These are phyloP conservation scores for Aschersonia sp. DNA, from an alignment of 2,329 filamentous ascomycete species.

Conservation along the genomic window DNA sequence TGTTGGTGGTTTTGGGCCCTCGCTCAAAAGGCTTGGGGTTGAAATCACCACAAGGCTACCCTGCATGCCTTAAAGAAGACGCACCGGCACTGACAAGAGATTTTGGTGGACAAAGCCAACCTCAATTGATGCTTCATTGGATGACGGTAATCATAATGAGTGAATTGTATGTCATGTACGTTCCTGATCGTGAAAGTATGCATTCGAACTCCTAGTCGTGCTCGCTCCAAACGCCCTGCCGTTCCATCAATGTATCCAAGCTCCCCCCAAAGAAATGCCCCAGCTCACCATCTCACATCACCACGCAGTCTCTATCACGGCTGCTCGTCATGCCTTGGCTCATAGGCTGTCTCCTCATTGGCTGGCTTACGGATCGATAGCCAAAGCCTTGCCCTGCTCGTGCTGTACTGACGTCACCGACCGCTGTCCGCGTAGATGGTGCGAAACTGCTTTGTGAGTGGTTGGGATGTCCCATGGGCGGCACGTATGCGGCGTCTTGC, in stretches of 20 bases:
- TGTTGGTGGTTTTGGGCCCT: no score
- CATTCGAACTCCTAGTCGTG: not conserved
- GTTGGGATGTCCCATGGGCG: conserved; percentile 34
- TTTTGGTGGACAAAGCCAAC: no score
- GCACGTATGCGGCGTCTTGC: conserved; percentile 34
- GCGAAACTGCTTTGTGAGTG: conserved; percentile 25
- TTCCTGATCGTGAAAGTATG: not conserved
- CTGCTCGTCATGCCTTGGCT: conserved; percentile 5
- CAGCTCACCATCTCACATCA: conserved; percentile 23
- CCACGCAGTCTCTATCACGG: conserved; percentile 24
- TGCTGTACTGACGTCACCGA: no score
- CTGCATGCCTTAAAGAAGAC: no score
- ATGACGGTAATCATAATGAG: no score
- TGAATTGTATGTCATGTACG: not conserved
- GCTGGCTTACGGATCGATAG: not conserved
- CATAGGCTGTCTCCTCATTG: conserved; percentile 7
- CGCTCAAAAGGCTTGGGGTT: no score
- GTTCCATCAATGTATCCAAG: not conserved
- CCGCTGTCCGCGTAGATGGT: not conserved
- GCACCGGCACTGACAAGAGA: no score
- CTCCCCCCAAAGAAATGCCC: not conserved
- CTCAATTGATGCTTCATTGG: no score
- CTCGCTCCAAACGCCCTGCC: conserved; percentile 3
- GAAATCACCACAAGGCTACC: no score
- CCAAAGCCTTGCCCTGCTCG: no score